Evolutionary conservation across 768 basidiomycete species (phyloP), one percentile per base, ranked within the genome.

Genomic region (Leccinum sublutescens): DNA sequence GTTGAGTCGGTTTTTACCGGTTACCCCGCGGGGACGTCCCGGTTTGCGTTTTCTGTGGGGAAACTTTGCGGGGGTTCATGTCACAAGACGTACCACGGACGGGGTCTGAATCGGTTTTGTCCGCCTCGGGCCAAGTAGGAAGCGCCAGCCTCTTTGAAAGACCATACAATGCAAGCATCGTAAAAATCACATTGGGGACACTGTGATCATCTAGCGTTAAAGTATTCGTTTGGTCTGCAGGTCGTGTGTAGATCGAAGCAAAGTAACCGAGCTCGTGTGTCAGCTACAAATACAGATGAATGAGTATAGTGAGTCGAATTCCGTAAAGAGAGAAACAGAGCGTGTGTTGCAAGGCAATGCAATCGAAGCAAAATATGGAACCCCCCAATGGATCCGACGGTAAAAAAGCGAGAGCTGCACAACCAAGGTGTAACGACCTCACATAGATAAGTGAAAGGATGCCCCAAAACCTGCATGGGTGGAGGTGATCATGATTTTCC

Each of bases 401-500:
- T 14, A 50, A 33, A 25, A 29, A 65, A 59, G 60, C 34, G 34
- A 59, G 56, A 49, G 45, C 50, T 34, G 55, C 27, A 52, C 33
- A 47, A 45, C 54, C 52, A 52, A 58, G 49, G 54, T 50, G 52
- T 49, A 48, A 66, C 54, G 19, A 48, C 56, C 50, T 61, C 59
- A 47, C 61, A 56, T 40, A 57, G 62, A 66, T 69, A 67, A 56
- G 62, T 60, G 56, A 31, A 34, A 58, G 38, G 14, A 29, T 54
- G n/a, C 23, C 34, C 54, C 31, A 17, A 9, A 21, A 17, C 49
- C 15, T 50, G 23, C 27, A 27, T 29, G 40, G 50, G 21, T 49
- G 49, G 17, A 55, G 31, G 21, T 50, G 5, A 55, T 71, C 66
- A 91, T 74, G 58, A 92, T 86, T 69, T 85, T 76, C 89, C 89